Percentiles rank a stretch among this genome's conserved stretches.
These are phyloP conservation scores for Physocladia obscura DNA, from an alignment of 192 early-diverging fungal genomes.

Conservation along the genomic window DNA sequence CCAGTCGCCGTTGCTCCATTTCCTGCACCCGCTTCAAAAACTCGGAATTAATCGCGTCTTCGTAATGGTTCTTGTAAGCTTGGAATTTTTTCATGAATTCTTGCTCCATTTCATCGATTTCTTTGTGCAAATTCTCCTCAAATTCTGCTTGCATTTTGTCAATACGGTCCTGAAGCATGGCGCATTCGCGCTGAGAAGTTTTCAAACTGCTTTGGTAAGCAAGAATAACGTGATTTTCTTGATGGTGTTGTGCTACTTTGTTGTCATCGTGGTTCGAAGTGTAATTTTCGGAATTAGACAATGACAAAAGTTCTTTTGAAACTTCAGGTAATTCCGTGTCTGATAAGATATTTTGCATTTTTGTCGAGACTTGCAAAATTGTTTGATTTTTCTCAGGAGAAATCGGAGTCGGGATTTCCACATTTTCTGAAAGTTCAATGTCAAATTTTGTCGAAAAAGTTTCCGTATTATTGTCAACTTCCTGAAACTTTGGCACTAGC, in stretches of 20 bases:
- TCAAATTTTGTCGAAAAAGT: too few relatives aligned
- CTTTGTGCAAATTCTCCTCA: not conserved
- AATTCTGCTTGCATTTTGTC: slow-evolving; percentile 1
- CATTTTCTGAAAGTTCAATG: too few relatives aligned
- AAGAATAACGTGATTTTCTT: not conserved
- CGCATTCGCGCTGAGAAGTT: not conserved
- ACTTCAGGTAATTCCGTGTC: not conserved
- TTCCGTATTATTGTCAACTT: too few relatives aligned
- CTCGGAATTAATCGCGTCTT: not conserved
- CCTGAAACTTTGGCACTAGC: too few relatives aligned
- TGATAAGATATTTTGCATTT: not conserved
- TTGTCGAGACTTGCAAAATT: too few relatives aligned
- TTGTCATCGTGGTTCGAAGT: not conserved
- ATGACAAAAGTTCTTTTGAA: not conserved
- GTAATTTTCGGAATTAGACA: not conserved
- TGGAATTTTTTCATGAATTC: not conserved
- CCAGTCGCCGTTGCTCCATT: not conserved
- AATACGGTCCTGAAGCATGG: not conserved
- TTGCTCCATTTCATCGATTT: not conserved
- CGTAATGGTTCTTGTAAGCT: not conserved
- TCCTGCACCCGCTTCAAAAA: not conserved
- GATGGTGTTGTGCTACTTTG: not conserved
- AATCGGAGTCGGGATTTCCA: too few relatives aligned
- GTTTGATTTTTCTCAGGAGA: too few relatives aligned
- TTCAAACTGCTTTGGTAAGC: not conserved